Percentiles rank a stretch among this genome's conserved stretches.
These are phyloP conservation scores for Wickerhamomyces sp. DNA, from an alignment of 1,139 yeast species.

Conservation along the genomic window DNA sequence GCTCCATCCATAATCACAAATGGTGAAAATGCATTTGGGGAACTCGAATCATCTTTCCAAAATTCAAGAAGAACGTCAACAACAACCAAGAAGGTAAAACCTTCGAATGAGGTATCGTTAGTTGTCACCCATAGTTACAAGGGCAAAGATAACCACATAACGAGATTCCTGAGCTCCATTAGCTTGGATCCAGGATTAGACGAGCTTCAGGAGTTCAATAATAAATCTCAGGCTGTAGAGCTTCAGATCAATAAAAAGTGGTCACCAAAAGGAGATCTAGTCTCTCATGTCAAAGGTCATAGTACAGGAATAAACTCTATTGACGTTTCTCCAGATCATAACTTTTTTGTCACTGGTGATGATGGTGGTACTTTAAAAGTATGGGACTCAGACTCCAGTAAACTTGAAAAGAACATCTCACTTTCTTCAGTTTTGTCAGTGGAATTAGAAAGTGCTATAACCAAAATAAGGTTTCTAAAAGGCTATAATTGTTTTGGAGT, in stretches of 20 bases:
- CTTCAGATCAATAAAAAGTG: conserved; percentile 22
- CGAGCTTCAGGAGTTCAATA: conserved; percentile 71
- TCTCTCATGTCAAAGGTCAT: conserved; percentile 59
- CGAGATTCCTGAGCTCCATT: conserved; percentile 49
- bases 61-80: conserved; percentile 12
- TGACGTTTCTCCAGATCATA: conserved; percentile 55
- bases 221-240: conserved; percentile 18
- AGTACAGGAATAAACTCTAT: conserved; percentile 49
- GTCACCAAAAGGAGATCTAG: conserved; percentile 46
- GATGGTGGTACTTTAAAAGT: conserved; percentile 65
- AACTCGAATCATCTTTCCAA: conserved; percentile 35
- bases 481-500: conserved; percentile 66
- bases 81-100: conserved; percentile 10
- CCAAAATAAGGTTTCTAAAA: conserved; percentile 48
- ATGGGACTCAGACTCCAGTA: conserved; percentile 82
- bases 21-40: conserved; percentile 58
- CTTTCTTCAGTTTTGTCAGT: conserved; percentile 51
- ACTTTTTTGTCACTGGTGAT: conserved; percentile 74
- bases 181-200: conserved; percentile 52
- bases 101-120: conserved; percentile 13
- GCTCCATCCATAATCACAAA: conserved; percentile 45
- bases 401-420: conserved; percentile 61
- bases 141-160: conserved; percentile 63
- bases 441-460: conserved; percentile 45
- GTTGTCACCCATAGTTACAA: conserved; percentile 48